Evolutionary conservation across 139 green algal genomes (phyloP), one percentile per base, ranked within the genome.

Genomic region (Edaphochlamys debaryana): DNA sequence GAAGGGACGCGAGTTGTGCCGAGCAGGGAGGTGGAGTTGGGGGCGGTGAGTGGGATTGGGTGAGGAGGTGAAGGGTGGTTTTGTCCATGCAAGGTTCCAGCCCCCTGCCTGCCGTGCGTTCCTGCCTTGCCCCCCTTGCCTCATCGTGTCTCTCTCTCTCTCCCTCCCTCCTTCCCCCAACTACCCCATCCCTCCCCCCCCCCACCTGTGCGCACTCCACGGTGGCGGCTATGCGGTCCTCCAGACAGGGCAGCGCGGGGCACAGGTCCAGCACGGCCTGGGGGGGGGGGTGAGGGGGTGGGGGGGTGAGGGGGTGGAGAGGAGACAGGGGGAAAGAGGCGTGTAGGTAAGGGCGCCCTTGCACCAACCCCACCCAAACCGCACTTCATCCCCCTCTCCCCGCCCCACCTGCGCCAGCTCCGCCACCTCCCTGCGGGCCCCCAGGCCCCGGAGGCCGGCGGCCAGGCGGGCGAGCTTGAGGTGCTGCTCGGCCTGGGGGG

Each of bases 401-500:
- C 94, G 82, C 20, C 89, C 91, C 0, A 87, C 64, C 41, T 94
- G 68, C n/a, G 79, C 81, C 23, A 69, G 58, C 54, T 94, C 86
- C 40, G 8, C 15, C 38, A 71, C 74, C 60, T 71, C 56, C 52
- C 70, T n/a, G 38, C 91, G 82, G 13, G 81, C 80, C 34, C 19
- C 36, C 38, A 42, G 23, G 41, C 85, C 87, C 69, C 88, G 68
- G 48, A 96, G 71, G 9, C 90, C 92, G 23, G 87, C 90, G 67
- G 95, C 40, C 58, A 96, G 84, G 29, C 93, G 87, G 4, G 76
- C 89, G 52, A 93, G 87, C 89, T 93, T 92, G 73, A 96, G 82
- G 32, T 89, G 76, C 72, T 88, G 74, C 79, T 96, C 94, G 27
- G 93, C 79, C 89, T 92, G 85, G 38, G 54, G 54, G 54, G 17